phyloP scores from a whole-genome alignment of 345 rosid species.

The Limnanthes douglasii region DNA sequence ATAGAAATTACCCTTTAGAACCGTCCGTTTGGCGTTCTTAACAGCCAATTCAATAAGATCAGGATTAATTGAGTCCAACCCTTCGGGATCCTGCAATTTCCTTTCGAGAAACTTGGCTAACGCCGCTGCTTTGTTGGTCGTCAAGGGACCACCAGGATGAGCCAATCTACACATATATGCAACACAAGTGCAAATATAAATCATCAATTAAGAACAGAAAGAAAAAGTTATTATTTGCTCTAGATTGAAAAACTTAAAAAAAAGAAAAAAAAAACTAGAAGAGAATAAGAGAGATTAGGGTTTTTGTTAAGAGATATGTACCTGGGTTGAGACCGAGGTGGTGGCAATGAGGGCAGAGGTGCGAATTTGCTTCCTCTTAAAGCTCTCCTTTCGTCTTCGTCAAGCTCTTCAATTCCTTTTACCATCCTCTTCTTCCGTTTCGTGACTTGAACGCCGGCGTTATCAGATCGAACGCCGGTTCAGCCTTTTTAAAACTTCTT shows the following conservation, averaged over 20 bases:
- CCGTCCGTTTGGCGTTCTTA: slow-evolving; percentile 50
- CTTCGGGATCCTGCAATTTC: slow-evolving; percentile 75
- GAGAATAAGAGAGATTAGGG: background rate
- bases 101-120: slow-evolving; percentile 82
- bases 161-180: slow-evolving; percentile 34
- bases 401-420: slow-evolving; percentile 30
- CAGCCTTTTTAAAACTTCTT: too few relatives aligned
- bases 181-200: background rate
- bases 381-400: slow-evolving; percentile 83
- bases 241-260: slow-evolving; percentile 3
- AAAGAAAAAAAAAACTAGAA: background rate
- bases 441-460: too few relatives aligned
- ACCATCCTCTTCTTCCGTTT: slow-evolving; percentile 12
- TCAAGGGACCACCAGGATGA: slow-evolving; percentile 93
- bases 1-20: slow-evolving; percentile 22
- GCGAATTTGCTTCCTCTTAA: slow-evolving; percentile 97
- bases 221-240: background rate
- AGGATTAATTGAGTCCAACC: slow-evolving; percentile 62
- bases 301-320: slow-evolving; percentile 4
- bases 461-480: too few relatives aligned
- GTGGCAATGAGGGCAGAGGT: slow-evolving; percentile 50
- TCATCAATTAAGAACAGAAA: background rate
- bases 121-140: slow-evolving; percentile 89
- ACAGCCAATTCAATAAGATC: slow-evolving; percentile 69
- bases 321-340: slow-evolving; percentile 44